Base-by-base conservation (phyloP, 73 alveolate species). In the Paramecium caudatum region DNA sequence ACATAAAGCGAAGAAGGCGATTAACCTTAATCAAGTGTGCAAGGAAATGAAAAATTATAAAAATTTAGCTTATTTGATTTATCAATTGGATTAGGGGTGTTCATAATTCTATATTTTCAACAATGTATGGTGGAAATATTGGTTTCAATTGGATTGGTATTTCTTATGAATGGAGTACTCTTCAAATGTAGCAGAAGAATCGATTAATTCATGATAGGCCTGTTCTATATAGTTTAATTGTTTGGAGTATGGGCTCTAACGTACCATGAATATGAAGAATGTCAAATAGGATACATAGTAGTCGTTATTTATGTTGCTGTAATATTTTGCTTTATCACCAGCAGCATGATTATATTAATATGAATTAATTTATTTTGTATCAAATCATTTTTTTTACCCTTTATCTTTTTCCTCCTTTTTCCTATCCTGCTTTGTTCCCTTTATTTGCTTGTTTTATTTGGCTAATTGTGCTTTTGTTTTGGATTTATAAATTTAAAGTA, bases 401-500 rank as follows among this genome's bases (percentile, higher is more conserved):
- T 55, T 55, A 2, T 55, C 80, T 55, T 55, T 55, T 43, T 55
- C 80, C 8, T 74, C 88, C 32, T 74, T 74, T 17, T 74, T 74
- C 12, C 88, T 37, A 9, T 74, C 69, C 13, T 74, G n/a, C 32
- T 74, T 74, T 19, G 88, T 74, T 0, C 88, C 88, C 30, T 74
- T 74, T 0, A 74, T 74, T 19, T 74, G 43, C 19, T 74, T 74
- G 36, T 74, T 74, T 10, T 37, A 37, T 41, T 74, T 74, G 8
- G 70, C 88, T 74, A 74, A 74, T 74, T 74, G 43, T 0, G 88
- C 43, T 43, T 74, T 74, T 0, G 88, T 74, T 74, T 74, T 74
- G 21, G 88, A 74, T 21, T 98, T 98, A 21, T 97, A 93, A 36
- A 98, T 95, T 91, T 97, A 97, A 10, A 98, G 94, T 33, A 98